Base-by-base conservation (phyloP, 208 protist genomes). In the Leishmania gerbilli region DNA sequence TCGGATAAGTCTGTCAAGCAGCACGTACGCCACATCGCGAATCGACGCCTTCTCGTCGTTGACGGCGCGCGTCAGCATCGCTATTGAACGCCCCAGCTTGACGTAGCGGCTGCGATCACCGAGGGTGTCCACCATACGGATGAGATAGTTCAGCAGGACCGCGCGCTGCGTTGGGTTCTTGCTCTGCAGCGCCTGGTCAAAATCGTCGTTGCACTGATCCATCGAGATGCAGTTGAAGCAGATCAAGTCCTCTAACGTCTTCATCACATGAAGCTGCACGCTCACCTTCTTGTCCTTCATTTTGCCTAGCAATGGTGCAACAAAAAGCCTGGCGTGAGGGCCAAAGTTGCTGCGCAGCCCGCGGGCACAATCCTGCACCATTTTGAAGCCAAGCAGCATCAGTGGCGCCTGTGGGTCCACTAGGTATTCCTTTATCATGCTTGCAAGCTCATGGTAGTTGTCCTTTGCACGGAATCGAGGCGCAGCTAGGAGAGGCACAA, bases 271-370 rank as follows among this genome's bases (percentile, higher is more conserved):
- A 55, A 92, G 86, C 40, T 95, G 83, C 21, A 96, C 93, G 80
- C 92, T 96, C 55, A 89, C 89, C 71, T 98, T 98, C 77, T 98
- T 98, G 81, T 98, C 95, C 81, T 96, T 96, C 89, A 98, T 91
- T 79, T 96, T 96, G 68, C 96, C 95, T 80, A 98, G 95, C 53
- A 98, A 74, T 21, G 87, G 85, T 17, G 79, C 71, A 17, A 98
- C 58, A 74, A 82, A 95, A 37, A 64, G 71, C 60, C 88, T 83
- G 0, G 90, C 90, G 76, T 95, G 84, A 5, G 88, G 77, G 4
- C 78, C 88, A 77, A 96, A 96, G 42, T 84, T 77, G 47, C 69
- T 71, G 42, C 95, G 86, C 34, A 98, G 75, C 2, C 90, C 91
- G 15, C 92, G 81, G 0, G 93, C 92, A 49, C 91, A 92, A 69